Evolutionary conservation across 768 basidiomycete species (phyloP), one percentile per base, ranked within the genome.

Genomic region (Agrocybe praecox): DNA sequence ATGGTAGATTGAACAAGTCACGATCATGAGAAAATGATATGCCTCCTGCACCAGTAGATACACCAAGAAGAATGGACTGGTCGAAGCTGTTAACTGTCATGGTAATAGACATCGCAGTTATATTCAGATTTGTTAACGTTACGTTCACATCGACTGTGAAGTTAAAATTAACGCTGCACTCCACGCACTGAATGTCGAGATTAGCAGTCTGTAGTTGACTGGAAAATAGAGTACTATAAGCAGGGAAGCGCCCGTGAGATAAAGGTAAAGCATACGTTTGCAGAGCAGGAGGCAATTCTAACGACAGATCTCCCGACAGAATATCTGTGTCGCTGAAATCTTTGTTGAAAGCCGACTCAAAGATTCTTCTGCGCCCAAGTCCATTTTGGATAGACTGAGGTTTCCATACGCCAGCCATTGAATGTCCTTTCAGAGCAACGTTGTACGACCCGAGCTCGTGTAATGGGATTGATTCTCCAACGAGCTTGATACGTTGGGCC

Each of bases 101-200:
- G 9, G 52, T 18, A 21, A 53, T 22, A 21, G 52, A 53, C 15
- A 53, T 24, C 2, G 42, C 43, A 15, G 52, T 53, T 19, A 53
- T 19, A 32, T 33, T 53, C 29, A 46, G 43, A 11, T 18, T 14
- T 5, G 52, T 32, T 17, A 53, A 14, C 2, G 21, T 45, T 6
- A 33, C n/a, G 43, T 53, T 53, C n/a, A 53, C 24, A 21, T 53
- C 43, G 7, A 53, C 43, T 19, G 52, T 53, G 29, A 53, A 53
- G 29, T 53, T 46, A 26, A 53, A 53, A 17, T 45, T 33, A 26
- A 53, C 29, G 42, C 1, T 45, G 43, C 52, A 53, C 14, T 53
- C n/a, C 2, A 43, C 21, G 26, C 52, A 53, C 19, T 45, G 17
- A 10, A 53, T 33, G 22, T 45, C 14, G 44, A 53, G 52, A 7